Evolutionary conservation across 768 basidiomycete species (phyloP).

Genomic region (Cytidiella melzeri): DNA sequence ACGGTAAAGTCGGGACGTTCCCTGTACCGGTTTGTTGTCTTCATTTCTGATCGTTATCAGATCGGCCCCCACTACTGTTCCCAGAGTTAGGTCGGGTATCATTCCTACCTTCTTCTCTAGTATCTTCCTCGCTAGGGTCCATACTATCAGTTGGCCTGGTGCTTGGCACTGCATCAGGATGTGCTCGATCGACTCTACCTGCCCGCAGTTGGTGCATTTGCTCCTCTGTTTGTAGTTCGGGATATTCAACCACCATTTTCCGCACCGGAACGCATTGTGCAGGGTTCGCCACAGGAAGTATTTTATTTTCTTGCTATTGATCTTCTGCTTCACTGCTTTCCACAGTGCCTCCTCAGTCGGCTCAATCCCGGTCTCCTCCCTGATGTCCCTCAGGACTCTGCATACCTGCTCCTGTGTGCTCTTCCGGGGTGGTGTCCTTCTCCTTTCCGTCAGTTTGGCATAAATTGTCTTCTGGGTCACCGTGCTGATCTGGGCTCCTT

Average conservation of each 20-base stretch:
- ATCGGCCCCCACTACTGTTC: conserved; percentile 2
- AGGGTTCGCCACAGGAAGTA: conserved; percentile 9
- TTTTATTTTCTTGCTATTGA: not conserved
- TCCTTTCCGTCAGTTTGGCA: too few species aligned
- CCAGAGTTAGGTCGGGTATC: conserved; percentile 1
- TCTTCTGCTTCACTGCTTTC: not conserved
- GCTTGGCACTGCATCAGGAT: conserved; percentile 15
- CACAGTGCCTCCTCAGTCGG: not conserved
- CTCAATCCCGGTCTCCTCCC: not conserved
- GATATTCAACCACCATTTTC: conserved; percentile 11
- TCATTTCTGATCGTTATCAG: not conserved
- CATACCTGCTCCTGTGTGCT: too few species aligned
- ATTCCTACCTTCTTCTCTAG: not conserved
- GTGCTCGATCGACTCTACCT: conserved; percentile 16
- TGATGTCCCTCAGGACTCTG: too few species aligned
- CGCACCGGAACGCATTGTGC: conserved; percentile 3
- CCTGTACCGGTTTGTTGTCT: not conserved
- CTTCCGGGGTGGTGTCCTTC: too few species aligned
- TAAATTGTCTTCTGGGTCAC: too few species aligned
- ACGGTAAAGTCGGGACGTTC: conserved; percentile 3
- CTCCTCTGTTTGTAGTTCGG: conserved; percentile 2
- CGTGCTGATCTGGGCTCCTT: too few species aligned
- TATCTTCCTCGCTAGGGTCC: conserved; percentile 5
- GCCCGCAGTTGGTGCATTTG: conserved; percentile 10
- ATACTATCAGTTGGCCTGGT: conserved; percentile 1